Evolutionary conservation across 495 filamentous ascomycete species (phyloP).

Genomic region (Filosporella fistucella): DNA sequence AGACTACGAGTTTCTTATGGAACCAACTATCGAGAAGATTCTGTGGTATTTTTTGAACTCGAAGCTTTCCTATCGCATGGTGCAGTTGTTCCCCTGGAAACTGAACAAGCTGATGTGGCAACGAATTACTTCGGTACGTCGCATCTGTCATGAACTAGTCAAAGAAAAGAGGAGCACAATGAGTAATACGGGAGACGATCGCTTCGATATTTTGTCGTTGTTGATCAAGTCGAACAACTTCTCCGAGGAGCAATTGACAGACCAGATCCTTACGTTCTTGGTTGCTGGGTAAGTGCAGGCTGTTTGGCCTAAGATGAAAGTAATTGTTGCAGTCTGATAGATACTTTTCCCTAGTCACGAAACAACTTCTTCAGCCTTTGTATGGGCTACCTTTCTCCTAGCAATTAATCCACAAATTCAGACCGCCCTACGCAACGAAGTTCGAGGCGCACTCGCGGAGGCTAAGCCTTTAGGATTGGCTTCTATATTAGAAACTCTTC

Average conservation of each 20-base stretch:
- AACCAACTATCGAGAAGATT: slow-evolving; percentile 33
- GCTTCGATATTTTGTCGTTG: slow-evolving; percentile 39
- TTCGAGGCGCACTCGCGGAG: slow-evolving; percentile 2
- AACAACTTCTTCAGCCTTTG: slow-evolving; percentile 2
- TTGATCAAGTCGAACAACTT: slow-evolving; percentile 32
- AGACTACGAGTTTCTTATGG: slow-evolving; percentile 28
- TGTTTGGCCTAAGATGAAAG: too few relatives aligned
- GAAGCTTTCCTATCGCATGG: slow-evolving; percentile 39
- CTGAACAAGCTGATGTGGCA: background rate
- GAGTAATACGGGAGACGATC: slow-evolving; percentile 11
- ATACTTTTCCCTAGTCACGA: too few relatives aligned
- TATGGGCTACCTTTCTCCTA: slow-evolving; percentile 1
- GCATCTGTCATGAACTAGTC: slow-evolving; percentile 31
- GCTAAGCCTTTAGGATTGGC: background rate
- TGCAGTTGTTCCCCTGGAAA: slow-evolving; percentile 22
- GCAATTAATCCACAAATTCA: background rate
- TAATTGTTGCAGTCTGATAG: too few relatives aligned
- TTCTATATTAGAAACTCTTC: slow-evolving; percentile 1
- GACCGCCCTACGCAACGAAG: background rate
- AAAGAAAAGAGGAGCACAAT: slow-evolving; percentile 32
- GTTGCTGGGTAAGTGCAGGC: too few relatives aligned
- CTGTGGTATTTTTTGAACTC: slow-evolving; percentile 36
- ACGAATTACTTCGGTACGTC: background rate
- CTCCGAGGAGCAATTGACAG: slow-evolving; percentile 39
- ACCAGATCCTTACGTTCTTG: slow-evolving; percentile 38